phyloP scores from a whole-genome alignment of 176 grass and related monocot species.

The Lolium multiflorum region DNA sequence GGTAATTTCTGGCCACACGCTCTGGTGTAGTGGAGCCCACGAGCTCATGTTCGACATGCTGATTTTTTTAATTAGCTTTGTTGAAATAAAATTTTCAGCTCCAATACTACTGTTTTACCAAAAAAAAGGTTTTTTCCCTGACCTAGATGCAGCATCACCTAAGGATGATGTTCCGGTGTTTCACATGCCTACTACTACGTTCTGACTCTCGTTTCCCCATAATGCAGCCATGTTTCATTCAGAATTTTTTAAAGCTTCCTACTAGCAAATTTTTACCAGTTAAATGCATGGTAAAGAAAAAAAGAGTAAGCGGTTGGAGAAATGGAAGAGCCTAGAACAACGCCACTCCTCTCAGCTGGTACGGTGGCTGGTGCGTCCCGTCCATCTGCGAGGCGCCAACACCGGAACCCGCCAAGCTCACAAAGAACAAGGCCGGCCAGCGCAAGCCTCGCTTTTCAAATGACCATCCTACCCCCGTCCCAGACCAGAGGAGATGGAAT shows the following conservation, averaged over 20 bases:
- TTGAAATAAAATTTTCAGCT: too few relatives aligned
- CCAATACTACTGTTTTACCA: background rate
- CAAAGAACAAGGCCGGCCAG: background rate
- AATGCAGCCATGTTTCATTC: background rate
- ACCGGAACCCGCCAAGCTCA: slow-evolving; percentile 6
- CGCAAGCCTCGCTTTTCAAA: too few relatives aligned
- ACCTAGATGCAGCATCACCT: background rate
- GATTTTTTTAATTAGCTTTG: too few relatives aligned
- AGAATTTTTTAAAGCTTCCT: background rate
- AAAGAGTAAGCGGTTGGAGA: background rate
- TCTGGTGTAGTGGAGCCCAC: background rate
- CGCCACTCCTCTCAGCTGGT: slow-evolving; percentile 31
- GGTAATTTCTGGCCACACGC: background rate
- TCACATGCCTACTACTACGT: background rate
- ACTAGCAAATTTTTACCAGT: background rate
- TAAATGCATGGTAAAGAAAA: background rate
- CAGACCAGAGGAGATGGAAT: background rate
- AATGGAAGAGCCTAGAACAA: slow-evolving; percentile 40
- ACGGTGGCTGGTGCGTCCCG: background rate
- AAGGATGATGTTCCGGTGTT: background rate
- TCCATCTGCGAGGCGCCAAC: slow-evolving; percentile 19
- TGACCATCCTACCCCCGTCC: slow-evolving; percentile 10
- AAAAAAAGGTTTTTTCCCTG: background rate
- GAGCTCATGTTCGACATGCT: background rate
- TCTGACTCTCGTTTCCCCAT: background rate